These are phyloP conservation scores for Litchi chinensis DNA, from an alignment of 345 rosid species.

Conservation along the genomic window DNA sequence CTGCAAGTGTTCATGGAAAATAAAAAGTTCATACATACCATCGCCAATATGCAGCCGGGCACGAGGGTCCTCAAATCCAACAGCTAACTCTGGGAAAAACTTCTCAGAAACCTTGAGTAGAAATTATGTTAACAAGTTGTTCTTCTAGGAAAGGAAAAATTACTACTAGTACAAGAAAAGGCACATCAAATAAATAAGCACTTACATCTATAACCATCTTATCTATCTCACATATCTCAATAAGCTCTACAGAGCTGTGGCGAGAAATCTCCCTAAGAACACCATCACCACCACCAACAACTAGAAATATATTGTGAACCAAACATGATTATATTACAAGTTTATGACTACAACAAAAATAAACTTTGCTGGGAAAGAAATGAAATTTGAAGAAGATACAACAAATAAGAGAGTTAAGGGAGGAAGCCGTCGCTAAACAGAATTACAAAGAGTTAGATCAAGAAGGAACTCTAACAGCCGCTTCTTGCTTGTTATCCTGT, in stretches of 20 bases:
- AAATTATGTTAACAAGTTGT: conserved; percentile 2
- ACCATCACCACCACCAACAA: conserved; percentile 99
- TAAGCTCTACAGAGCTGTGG: conserved; percentile 81
- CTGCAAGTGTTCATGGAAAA: neutral
- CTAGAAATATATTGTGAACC: conserved; percentile 59
- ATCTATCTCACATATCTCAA: conserved; percentile 98
- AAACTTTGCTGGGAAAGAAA: too few relatives aligned
- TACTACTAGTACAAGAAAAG: neutral
- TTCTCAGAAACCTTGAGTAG: conserved; percentile 69
- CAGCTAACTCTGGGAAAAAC: conserved; percentile 77
- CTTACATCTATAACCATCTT: conserved; percentile 96
- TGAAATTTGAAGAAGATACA: too few relatives aligned
- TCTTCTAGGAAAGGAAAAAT: neutral
- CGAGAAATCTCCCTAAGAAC: conserved; percentile 93
- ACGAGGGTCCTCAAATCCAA: conserved; percentile 96
- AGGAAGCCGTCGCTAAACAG: too few relatives aligned
- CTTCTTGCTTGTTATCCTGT: too few relatives aligned
- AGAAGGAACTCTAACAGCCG: too few relatives aligned
- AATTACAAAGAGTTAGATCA: too few relatives aligned
- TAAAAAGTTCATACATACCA: conserved; percentile 51
- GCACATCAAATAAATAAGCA: neutral
- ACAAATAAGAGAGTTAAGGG: too few relatives aligned
- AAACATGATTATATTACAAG: neutral
- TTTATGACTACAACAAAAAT: neutral
- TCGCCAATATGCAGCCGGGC: conserved; percentile 89